A percentile compares a stretch with the other conserved stretches of the same genome.
Evolutionary conservation across 106 monocot genomes (phyloP).

Genomic region (Iris macrosiphon): DNA sequence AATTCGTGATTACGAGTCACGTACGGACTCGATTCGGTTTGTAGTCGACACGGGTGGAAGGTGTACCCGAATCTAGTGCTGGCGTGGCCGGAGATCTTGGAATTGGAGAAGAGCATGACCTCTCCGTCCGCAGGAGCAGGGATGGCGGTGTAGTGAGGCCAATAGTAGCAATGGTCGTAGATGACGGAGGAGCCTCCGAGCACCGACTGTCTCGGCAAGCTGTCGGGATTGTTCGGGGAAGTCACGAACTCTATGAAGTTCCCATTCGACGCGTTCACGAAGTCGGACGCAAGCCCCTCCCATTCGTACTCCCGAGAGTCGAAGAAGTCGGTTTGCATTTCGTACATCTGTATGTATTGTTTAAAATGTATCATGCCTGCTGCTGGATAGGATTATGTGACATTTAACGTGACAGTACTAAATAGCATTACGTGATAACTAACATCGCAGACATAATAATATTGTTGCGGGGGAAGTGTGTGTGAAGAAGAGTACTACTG

Average conservation of each 20-base stretch:
- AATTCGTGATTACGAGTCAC: not conserved
- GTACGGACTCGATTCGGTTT: too few relatives aligned
- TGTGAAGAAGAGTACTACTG: not conserved
- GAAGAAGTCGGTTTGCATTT: conserved; percentile 44
- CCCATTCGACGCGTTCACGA: conserved; percentile 14
- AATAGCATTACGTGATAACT: too few relatives aligned
- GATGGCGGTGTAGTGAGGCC: conserved; percentile 76
- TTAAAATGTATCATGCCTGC: not conserved
- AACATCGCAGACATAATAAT: too few relatives aligned
- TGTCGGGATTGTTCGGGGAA: conserved; percentile 80
- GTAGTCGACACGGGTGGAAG: too few relatives aligned
- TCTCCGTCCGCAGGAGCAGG: conserved; percentile 54
- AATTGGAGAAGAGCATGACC: conserved; percentile 64
- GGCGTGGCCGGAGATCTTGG: conserved; percentile 76
- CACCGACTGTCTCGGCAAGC: conserved; percentile 20
- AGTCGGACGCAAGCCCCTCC: conserved; percentile 40
- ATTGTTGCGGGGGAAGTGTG: too few relatives aligned
- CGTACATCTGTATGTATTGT: conserved; percentile 33
- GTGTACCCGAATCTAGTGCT: conserved; percentile 18
- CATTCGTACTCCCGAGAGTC: conserved; percentile 38
- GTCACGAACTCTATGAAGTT: conserved; percentile 83
- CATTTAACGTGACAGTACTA: too few relatives aligned
- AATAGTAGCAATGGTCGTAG: conserved; percentile 71
- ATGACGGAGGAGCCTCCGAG: conserved; percentile 45
- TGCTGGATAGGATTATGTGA: too few relatives aligned